Conservation (phyloP, 129 eudicot genomes). For the Escallonia herrerae region DNA sequence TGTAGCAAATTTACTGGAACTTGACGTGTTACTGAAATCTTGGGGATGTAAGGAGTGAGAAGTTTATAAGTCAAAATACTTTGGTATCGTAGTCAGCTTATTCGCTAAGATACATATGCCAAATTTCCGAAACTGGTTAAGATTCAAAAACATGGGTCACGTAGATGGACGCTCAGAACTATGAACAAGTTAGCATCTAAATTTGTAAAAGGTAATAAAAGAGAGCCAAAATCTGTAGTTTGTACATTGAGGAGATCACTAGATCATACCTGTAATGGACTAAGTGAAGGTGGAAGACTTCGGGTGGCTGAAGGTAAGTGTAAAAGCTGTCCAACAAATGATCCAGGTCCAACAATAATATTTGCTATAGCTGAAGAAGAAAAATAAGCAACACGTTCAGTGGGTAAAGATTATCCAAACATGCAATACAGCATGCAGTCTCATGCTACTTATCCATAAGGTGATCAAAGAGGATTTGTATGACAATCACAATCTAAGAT, state of each 20-base stretch:
- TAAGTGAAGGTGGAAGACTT: constrained; percentile 45
- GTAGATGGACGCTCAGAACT: no score
- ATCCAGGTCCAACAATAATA: constrained; percentile 70
- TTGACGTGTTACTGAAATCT: no score
- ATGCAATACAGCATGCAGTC: not conserved
- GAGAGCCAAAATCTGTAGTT: not conserved
- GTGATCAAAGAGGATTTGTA: not conserved
- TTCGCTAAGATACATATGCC: no score
- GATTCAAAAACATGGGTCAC: no score
- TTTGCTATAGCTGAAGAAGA: constrained; percentile 44
- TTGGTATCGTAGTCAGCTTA: no score
- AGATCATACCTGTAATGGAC: constrained; percentile 70
- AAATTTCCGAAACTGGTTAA: no score
- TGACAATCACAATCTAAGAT: not conserved
- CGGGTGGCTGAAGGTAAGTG: constrained; percentile 36
- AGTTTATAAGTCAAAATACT: no score
- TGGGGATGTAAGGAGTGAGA: no score
- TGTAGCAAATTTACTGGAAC: no score
- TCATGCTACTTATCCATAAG: not conserved
- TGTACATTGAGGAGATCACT: constrained; percentile 6
- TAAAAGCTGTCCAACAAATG: constrained; percentile 61
- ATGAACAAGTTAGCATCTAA: no score
- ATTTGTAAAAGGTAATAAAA: no score
- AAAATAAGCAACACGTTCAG: constrained; percentile 6
- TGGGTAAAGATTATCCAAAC: constrained; percentile 1